Conservation (phyloP, 768 basidiomycete genomes). For the Russula olivacea region DNA sequence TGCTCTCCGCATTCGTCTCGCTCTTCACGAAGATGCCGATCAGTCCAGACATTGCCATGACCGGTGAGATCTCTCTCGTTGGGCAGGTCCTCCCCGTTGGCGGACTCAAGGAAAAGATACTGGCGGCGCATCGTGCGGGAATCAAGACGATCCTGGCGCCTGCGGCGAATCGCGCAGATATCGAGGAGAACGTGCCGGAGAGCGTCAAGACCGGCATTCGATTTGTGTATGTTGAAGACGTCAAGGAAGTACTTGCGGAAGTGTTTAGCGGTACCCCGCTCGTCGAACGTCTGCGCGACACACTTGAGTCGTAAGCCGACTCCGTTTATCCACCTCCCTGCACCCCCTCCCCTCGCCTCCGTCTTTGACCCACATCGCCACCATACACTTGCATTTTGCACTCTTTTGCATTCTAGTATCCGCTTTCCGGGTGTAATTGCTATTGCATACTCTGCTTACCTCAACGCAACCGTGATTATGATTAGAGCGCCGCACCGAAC, state of each 20-base stretch:
- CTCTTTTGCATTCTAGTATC: conserved; percentile 3
- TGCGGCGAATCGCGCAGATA: conserved; percentile 84
- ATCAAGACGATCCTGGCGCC: conserved; percentile 90
- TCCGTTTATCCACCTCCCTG: background rate
- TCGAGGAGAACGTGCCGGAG: conserved; percentile 94
- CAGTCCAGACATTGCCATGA: conserved; percentile 92
- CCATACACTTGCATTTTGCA: background rate
- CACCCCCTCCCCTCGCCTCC: background rate
- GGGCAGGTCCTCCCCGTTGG: conserved; percentile 96
- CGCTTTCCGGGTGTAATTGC: conserved; percentile 9
- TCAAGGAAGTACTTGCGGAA: conserved; percentile 82
- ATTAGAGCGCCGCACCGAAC: conserved; percentile 21
- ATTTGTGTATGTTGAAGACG: conserved; percentile 94
- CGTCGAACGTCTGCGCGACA: conserved; percentile 64
- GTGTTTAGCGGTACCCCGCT: conserved; percentile 66
- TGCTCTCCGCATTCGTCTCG: conserved; percentile 85
- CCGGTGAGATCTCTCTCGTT: conserved; percentile 93
- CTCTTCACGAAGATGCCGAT: conserved; percentile 83
- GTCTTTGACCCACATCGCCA: background rate
- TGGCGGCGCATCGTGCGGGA: conserved; percentile 94
- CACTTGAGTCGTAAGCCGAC: conserved; percentile 31
- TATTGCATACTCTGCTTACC: conserved; percentile 8
- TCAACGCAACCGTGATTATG: conserved; percentile 14
- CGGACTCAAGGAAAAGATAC: conserved; percentile 92
- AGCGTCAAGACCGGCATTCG: conserved; percentile 93